phyloP scores from a whole-genome alignment of 1,284 basidiomycete genomes.

The Cronartium ribicola region DNA sequence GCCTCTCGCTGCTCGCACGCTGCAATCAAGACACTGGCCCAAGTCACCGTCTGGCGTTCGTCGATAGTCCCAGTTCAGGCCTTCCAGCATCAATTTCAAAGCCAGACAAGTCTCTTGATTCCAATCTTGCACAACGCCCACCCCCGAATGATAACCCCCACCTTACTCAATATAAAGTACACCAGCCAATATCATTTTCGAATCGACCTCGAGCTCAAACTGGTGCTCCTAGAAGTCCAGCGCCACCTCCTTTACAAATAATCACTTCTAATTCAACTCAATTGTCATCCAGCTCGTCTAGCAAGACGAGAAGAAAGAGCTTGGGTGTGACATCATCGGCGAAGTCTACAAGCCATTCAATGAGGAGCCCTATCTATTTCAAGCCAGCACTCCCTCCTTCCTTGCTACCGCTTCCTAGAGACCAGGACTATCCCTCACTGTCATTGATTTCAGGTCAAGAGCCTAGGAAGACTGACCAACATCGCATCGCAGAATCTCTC shows the following conservation, averaged over 20 bases:
- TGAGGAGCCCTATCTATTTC: not conserved
- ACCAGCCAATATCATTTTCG: conserved; percentile 22
- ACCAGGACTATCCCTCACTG: conserved; percentile 5
- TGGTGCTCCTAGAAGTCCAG: conserved; percentile 7
- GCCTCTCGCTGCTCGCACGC: not conserved
- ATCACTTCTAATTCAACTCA: not conserved
- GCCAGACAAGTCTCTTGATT: not conserved
- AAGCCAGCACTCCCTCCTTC: conserved; percentile 12
- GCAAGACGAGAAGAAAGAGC: conserved; percentile 6
- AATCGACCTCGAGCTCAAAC: conserved; percentile 36
- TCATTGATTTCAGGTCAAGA: not conserved
- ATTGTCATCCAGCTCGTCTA: not conserved
- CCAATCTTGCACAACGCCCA: not conserved
- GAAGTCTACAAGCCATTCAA: not conserved
- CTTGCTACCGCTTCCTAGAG: conserved; percentile 16
- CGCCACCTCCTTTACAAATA: conserved; percentile 34
- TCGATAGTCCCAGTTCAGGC: not conserved
- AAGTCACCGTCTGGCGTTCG: not conserved
- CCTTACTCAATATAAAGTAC: not conserved
- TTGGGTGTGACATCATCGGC: not conserved
- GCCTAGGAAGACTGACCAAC: no score
- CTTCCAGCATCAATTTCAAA: not conserved
- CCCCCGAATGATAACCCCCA: not conserved
- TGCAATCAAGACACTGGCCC: not conserved
- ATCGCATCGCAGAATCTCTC: no score